These are phyloP conservation scores for Metarhizium album DNA, from an alignment of 2,329 filamentous ascomycete species.

Conservation along the genomic window DNA sequence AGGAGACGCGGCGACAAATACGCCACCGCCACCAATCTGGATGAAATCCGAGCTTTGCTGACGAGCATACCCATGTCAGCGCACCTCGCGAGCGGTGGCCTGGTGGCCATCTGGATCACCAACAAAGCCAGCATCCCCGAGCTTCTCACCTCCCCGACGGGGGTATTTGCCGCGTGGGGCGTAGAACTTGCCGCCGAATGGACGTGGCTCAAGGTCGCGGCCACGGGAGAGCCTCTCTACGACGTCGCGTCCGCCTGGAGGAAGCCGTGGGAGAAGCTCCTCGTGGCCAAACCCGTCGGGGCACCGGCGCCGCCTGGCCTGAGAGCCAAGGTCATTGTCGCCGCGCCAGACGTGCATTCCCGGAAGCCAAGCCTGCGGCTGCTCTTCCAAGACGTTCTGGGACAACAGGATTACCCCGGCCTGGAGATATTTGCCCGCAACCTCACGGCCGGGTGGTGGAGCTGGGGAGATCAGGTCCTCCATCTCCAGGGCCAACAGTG, in stretches of 20 bases:
- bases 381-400: constrained; percentile 46
- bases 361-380: constrained; percentile 62
- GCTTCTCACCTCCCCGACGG: constrained; percentile 38
- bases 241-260: constrained; percentile 51
- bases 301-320: constrained; percentile 13
- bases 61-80: constrained; percentile 43
- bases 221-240: constrained; percentile 52
- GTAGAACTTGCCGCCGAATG: constrained; percentile 58
- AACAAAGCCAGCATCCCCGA: constrained; percentile 54
- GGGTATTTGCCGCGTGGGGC: constrained; percentile 57
- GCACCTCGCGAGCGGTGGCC: constrained; percentile 39
- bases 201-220: constrained; percentile 69
- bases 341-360: constrained; percentile 67
- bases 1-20: constrained; percentile 45
- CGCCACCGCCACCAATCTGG: constrained; percentile 31
- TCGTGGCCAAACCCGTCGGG: constrained; percentile 44
- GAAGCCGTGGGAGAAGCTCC: constrained; percentile 65
- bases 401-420: constrained; percentile 35
- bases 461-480: constrained; percentile 65
- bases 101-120: constrained; percentile 68
- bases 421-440: constrained; percentile 72
- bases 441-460: constrained; percentile 65
- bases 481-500: constrained; percentile 52
- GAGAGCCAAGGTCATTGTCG: constrained; percentile 47
- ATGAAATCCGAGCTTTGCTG: constrained; percentile 40